Conservation (phyloP, 352 stramenopile species). For the Phytophthora megakarya region DNA sequence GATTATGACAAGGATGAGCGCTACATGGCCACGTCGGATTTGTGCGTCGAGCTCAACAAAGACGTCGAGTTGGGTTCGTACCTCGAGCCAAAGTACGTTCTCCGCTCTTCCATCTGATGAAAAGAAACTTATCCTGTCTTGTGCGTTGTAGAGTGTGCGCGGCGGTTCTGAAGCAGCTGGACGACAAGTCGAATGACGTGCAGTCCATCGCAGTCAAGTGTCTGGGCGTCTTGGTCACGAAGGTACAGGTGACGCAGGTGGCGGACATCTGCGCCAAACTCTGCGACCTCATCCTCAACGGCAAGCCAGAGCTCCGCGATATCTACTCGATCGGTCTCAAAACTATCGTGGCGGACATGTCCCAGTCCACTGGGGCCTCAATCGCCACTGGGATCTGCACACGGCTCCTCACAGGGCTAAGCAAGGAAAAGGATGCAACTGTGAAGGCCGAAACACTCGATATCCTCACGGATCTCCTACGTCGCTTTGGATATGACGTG, state of each 20-base stretch:
- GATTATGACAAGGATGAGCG: constrained; percentile 98
- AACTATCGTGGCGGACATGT: constrained; percentile 95
- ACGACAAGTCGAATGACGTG: constrained; percentile 99
- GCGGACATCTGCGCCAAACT: constrained; percentile 98
- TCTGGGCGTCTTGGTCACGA: constrained; percentile 96
- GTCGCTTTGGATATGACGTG: constrained; percentile 94
- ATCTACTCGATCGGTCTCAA: constrained; percentile 99
- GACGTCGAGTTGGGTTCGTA: constrained; percentile 88
- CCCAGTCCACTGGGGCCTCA: constrained; percentile 86
- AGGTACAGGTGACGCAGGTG: constrained; percentile 95
- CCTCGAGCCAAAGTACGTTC: constrained; percentile 81
- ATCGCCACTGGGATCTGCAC: constrained; percentile 79
- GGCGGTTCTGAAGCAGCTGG: constrained; percentile 95
- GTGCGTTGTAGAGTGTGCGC: constrained; percentile 87
- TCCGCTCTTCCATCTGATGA: neutral
- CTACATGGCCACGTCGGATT: constrained; percentile 99
- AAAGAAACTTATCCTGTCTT: neutral
- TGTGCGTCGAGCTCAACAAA: constrained; percentile 96
- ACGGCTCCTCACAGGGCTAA: constrained; percentile 66
- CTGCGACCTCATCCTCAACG: constrained; percentile 95
- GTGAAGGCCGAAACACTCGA: constrained; percentile 96
- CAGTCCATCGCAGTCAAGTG: constrained; percentile 94
- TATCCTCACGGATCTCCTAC: constrained; percentile 96
- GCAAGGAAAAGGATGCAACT: constrained; percentile 70
- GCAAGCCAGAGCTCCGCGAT: constrained; percentile 96